phyloP scores from a whole-genome alignment of 169 alveolate species.

The Babesia divergens region DNA sequence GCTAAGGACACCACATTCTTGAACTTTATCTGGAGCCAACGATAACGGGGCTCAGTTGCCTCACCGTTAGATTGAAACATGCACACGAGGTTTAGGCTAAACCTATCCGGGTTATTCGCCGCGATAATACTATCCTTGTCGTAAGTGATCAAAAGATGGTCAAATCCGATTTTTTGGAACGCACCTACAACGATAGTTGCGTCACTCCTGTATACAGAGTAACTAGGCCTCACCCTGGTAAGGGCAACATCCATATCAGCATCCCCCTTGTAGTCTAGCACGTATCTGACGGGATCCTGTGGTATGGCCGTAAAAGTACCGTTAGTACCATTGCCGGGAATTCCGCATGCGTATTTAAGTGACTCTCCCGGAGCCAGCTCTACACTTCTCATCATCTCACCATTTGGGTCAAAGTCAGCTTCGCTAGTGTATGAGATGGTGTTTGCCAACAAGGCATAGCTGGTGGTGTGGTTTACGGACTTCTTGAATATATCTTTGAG shows the following conservation, averaged over 20 bases:
- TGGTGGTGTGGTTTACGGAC: neutral
- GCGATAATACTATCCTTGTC: neutral
- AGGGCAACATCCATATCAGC: constrained; percentile 24
- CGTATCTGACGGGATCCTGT: constrained; percentile 10
- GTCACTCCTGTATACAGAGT: constrained; percentile 44
- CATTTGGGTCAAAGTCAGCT: constrained; percentile 34
- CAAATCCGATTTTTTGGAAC: constrained; percentile 10
- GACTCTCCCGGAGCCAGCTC: constrained; percentile 43
- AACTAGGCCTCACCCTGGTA: constrained; percentile 15
- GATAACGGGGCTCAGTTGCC: neutral
- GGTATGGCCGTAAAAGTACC: constrained; percentile 16
- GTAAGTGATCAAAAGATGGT: constrained; percentile 27
- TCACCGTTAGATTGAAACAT: neutral
- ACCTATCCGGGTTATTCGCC: constrained; percentile 9
- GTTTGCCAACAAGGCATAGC: constrained; percentile 16
- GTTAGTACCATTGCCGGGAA: neutral
- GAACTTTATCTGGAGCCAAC: constrained; percentile 41
- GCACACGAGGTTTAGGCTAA: constrained; percentile 15
- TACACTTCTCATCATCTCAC: neutral
- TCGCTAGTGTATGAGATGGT: constrained; percentile 4
- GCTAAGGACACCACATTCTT: constrained; percentile 14
- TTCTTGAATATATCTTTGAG: neutral
- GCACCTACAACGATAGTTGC: neutral
- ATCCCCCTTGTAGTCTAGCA: constrained; percentile 33
- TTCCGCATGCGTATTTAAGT: constrained; percentile 36